These are phyloP conservation scores for Boletus pseudo-olivaceus DNA, from an alignment of 768 basidiomycete species.

Conservation along the genomic window DNA sequence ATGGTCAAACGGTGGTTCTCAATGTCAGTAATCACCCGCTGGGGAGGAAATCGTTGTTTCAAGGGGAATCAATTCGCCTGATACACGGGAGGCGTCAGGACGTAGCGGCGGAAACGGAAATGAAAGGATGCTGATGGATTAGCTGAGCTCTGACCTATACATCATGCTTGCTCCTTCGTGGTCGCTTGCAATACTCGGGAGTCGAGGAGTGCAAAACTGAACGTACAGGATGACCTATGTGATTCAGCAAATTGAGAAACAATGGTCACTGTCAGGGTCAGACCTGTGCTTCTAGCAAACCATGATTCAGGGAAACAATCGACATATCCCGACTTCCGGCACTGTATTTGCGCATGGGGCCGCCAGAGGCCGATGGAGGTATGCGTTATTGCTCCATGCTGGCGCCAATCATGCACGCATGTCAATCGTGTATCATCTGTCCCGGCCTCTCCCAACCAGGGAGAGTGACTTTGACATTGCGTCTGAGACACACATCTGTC, in stretches of 20 bases:
- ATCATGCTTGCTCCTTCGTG: neutral
- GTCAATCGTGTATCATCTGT: neutral
- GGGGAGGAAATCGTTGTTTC: neutral
- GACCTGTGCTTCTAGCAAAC: neutral
- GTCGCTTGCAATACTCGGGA: neutral
- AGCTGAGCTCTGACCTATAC: neutral
- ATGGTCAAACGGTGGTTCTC: too few relatives aligned
- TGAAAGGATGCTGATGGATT: neutral
- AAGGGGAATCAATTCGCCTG: neutral
- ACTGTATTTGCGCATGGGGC: too few relatives aligned
- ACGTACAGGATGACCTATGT: neutral
- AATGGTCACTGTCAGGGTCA: neutral
- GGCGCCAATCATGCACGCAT: neutral
- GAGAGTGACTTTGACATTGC: neutral
- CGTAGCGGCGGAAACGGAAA: neutral
- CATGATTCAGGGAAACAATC: neutral
- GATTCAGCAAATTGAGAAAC: neutral
- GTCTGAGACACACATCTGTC: neutral
- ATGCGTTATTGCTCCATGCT: neutral
- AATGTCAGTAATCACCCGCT: too few relatives aligned
- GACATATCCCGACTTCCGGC: neutral
- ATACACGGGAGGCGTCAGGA: too few relatives aligned
- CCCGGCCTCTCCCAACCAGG: neutral
- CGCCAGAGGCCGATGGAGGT: neutral
- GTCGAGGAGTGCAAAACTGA: neutral